These are phyloP conservation scores for Amborella trichopoda DNA, from an alignment of 164 flowering plant genomes.

Conservation along the genomic window DNA sequence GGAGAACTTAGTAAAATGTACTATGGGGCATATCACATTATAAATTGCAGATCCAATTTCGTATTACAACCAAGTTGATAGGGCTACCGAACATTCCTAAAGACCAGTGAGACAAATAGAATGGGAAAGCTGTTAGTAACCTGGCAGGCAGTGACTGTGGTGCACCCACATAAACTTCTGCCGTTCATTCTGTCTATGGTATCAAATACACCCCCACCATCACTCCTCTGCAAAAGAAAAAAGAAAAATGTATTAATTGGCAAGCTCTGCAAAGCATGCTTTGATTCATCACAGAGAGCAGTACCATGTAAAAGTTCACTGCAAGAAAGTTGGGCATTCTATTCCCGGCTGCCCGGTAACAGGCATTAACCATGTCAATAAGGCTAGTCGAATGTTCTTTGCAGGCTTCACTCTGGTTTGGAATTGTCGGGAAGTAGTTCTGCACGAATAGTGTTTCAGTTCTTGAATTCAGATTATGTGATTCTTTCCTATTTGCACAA, in stretches of 20 bases:
- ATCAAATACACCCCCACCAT: constrained; percentile 91
- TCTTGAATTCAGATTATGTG: constrained; percentile 54
- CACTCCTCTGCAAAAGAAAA: constrained; percentile 68
- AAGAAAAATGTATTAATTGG: background rate
- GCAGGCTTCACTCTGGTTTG: constrained; percentile 54
- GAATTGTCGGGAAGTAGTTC: constrained; percentile 87
- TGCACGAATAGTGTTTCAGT: constrained; percentile 62
- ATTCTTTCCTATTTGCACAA: constrained; percentile 83
- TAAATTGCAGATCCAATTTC: too few species aligned
- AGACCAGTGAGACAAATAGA: too few species aligned
- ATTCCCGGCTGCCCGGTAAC: constrained; percentile 76
- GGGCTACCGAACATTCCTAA: too few species aligned
- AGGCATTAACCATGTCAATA: constrained; percentile 60
- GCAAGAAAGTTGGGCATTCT: constrained; percentile 86
- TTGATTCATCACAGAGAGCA: too few species aligned
- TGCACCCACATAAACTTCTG: constrained; percentile 70
- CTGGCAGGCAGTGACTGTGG: constrained; percentile 68
- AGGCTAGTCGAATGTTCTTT: constrained; percentile 80
- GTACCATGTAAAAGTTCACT: constrained; percentile 96
- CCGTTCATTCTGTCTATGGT: constrained; percentile 85
- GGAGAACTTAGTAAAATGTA: too few species aligned
- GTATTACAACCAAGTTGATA: too few species aligned
- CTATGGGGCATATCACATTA: too few species aligned
- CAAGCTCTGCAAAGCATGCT: background rate
- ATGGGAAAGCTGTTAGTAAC: too few species aligned